Percentiles rank a stretch among this genome's conserved stretches.
Evolutionary conservation across 2,329 filamentous ascomycete species (phyloP).

Genomic region (Alternaria solani): DNA sequence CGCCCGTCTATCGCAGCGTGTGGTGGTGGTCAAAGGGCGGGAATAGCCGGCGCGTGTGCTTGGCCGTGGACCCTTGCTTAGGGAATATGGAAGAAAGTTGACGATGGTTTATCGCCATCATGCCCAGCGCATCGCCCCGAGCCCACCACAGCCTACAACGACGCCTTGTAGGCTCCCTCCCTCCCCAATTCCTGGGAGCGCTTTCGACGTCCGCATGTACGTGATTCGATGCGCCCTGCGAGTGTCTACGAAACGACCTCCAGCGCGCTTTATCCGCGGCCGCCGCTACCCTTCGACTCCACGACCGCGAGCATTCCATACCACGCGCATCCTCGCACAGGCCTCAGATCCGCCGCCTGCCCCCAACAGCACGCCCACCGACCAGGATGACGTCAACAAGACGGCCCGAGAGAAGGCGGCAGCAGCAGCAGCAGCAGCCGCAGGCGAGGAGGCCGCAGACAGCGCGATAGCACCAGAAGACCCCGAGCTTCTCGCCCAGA

Average conservation of each 20-base stretch:
- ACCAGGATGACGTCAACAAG: slow-evolving; percentile 34
- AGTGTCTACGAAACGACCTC: slow-evolving; percentile 49
- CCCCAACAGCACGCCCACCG: slow-evolving; percentile 39
- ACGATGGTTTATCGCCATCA: slow-evolving; percentile 20
- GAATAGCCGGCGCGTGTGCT: slow-evolving; percentile 14
- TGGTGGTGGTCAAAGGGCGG: slow-evolving; percentile 3
- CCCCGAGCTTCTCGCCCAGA: slow-evolving; percentile 46
- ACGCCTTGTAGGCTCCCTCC: slow-evolving; percentile 28
- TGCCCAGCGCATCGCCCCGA: slow-evolving; percentile 29
- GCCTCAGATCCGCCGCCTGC: slow-evolving; percentile 39
- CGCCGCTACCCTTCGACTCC: slow-evolving; percentile 45
- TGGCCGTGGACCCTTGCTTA: slow-evolving; percentile 23
- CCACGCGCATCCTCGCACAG: slow-evolving; percentile 38
- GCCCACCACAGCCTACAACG: slow-evolving; percentile 20
- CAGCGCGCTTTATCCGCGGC: slow-evolving; percentile 47
- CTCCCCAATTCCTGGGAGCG: slow-evolving; percentile 24
- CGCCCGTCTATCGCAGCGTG: neutral
- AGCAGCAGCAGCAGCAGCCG: slow-evolving; percentile 29
- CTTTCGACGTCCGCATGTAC: slow-evolving; percentile 50
- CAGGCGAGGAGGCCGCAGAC: slow-evolving; percentile 32
- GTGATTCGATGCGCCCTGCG: slow-evolving; percentile 53
- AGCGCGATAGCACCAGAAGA: slow-evolving; percentile 37
- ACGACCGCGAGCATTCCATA: slow-evolving; percentile 46
- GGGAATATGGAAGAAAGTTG: slow-evolving; percentile 30
- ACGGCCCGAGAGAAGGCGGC: slow-evolving; percentile 26